Evolutionary conservation across 129 eudicot species (phyloP), one percentile per base, ranked within the genome.

Genomic region (Mikania micrantha): DNA sequence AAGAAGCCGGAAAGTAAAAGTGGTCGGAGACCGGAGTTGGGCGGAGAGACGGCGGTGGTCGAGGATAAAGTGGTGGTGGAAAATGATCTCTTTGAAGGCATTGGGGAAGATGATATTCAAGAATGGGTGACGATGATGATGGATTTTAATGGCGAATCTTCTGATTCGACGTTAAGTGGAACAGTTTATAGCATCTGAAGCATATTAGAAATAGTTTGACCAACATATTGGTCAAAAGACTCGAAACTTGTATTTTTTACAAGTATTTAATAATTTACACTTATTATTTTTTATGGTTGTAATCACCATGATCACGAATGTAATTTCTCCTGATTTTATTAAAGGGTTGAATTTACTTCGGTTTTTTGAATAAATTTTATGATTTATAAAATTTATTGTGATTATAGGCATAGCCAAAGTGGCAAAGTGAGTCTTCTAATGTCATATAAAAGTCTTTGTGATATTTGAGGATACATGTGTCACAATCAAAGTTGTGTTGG

Each of bases 71-170:
- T 42, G 7, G 31, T 27, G 0, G 44, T 40, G n/a, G 87, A 74
- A 54, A 77, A 60, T 38, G 85, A 79, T 17, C 34, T 70, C 21
- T 70, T 79, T 78, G 86, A 78, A n/a, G 27, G 70, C 2, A 42
- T 74, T 16, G 88, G 81, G 21, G 88, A 85, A 24, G 82, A 77
- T 4, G 91, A 80, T 32, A 72, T 88, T 65, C 65, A 85, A 35
- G 71, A 85, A 60, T 88, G 96, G 96, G 68, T 88, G 88, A 76
- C 6, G 78, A 78, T 38, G 79, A 72, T 64, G 69, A 77, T 73
- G 88, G 88, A 88, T 80, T 84, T 79, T 62, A 62, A 74, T 25
- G 74, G 69, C 7, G 75, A 73, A 59, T 87, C 95, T 0, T 77
- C 87, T 2, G 83, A 80, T 65, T 84, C 90, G 5, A 68, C 78